A percentile compares a stretch with the other conserved stretches of the same genome.
Evolutionary conservation across 1,284 basidiomycete genomes (phyloP).

Genomic region (Tilletia caries): DNA sequence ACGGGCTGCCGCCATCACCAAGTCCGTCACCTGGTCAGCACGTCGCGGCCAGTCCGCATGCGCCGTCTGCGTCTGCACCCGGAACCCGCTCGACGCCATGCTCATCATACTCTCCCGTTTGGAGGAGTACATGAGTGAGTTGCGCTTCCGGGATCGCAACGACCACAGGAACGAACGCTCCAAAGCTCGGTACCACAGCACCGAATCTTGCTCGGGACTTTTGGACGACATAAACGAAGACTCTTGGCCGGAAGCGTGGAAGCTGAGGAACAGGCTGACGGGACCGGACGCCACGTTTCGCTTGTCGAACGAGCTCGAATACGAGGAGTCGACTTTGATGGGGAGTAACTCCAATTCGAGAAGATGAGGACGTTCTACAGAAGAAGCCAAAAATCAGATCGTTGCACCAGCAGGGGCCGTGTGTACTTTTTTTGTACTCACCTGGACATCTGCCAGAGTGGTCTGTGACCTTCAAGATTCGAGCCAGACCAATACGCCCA

Average conservation of each 20-base stretch:
- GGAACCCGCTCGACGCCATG: neutral
- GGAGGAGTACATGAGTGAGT: slow-evolving; percentile 6
- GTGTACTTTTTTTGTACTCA: too few relatives aligned
- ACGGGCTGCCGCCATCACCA: slow-evolving; percentile 22
- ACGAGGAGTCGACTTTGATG: neutral
- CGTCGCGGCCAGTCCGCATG: slow-evolving; percentile 23
- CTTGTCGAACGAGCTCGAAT: slow-evolving; percentile 7
- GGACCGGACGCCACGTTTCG: slow-evolving; percentile 2
- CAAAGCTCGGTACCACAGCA: slow-evolving; percentile 17
- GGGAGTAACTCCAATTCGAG: slow-evolving; percentile 16
- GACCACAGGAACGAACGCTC: slow-evolving; percentile 17
- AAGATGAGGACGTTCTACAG: slow-evolving; percentile 12
- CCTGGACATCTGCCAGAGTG: slow-evolving; percentile 13
- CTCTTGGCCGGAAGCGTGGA: slow-evolving; percentile 9
- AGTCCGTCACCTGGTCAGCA: slow-evolving; percentile 17
- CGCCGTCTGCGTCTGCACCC: slow-evolving; percentile 14
- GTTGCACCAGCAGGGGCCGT: too few relatives aligned
- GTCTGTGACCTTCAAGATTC: slow-evolving; percentile 15
- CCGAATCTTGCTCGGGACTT: slow-evolving; percentile 11
- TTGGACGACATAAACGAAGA: neutral
- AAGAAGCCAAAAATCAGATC: neutral
- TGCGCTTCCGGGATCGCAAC: slow-evolving; percentile 14
- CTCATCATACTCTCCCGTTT: slow-evolving; percentile 2
- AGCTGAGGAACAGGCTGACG: slow-evolving; percentile 7
- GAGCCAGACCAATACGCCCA: slow-evolving; percentile 3